phyloP scores from a whole-genome alignment of 192 early-diverging fungal species.

The Coemansia sp. region DNA sequence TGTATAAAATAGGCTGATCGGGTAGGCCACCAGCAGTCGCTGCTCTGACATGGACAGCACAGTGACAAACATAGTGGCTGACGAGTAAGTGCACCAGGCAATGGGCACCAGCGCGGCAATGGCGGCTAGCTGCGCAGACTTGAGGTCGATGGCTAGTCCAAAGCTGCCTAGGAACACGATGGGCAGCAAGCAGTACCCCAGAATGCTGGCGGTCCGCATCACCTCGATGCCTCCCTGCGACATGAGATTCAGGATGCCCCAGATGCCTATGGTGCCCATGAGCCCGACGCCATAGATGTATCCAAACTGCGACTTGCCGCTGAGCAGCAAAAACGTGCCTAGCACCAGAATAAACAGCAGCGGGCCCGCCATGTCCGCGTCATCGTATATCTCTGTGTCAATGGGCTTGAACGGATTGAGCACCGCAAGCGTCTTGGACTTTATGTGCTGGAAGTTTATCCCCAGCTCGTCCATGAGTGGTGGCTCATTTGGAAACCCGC shows the following conservation, averaged over 20 bases:
- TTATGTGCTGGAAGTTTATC: conserved; percentile 90
- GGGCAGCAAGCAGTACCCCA: conserved; percentile 95
- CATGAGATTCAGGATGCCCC: conserved; percentile 92
- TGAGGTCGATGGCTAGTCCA: conserved; percentile 65
- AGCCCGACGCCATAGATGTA: conserved; percentile 96
- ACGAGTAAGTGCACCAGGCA: conserved; percentile 91
- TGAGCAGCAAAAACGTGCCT: conserved; percentile 84
- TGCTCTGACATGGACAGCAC: conserved; percentile 90
- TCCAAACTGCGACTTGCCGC: conserved; percentile 92
- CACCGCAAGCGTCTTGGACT: conserved; percentile 77
- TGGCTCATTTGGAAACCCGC: conserved; percentile 87
- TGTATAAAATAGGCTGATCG: conserved; percentile 85
- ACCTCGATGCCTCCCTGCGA: conserved; percentile 80
- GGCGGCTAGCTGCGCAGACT: conserved; percentile 57
- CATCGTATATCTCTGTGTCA: conserved; percentile 85
- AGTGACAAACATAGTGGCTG: conserved; percentile 90
- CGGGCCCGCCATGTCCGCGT: conserved; percentile 94
- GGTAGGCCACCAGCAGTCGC: conserved; percentile 90
- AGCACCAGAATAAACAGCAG: conserved; percentile 86
- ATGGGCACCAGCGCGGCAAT: conserved; percentile 67
- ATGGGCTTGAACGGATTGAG: conserved; percentile 77
- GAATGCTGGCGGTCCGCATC: conserved; percentile 84
- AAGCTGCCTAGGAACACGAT: conserved; percentile 85
- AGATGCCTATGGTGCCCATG: conserved; percentile 80
- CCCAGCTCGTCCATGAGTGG: conserved; percentile 95